Evolutionary conservation across 2,329 filamentous ascomycete species (phyloP), one percentile per base, ranked within the genome.

Genomic region (Aspergillus aculeatus): DNA sequence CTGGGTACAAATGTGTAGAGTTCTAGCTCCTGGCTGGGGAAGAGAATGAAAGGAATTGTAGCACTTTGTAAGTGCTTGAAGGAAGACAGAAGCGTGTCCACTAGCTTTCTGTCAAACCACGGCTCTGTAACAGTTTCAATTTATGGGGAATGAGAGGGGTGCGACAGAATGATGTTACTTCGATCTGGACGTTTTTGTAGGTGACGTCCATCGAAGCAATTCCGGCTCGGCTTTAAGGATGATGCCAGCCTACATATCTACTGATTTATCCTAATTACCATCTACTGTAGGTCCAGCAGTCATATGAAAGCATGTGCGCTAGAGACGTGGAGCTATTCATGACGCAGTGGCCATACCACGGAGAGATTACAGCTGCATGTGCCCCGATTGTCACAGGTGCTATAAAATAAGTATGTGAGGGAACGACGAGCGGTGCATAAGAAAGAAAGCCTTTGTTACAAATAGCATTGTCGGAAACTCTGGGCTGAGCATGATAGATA

Each of bases 121-220:
- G 67, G 64, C 62, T 69, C 63, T 66, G 69, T 73, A 72, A 66
- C 69, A 66, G 64, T 58, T 64, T 19, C 38, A 44, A 44, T 44
- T 35, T 35, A 35, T 16, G 32, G 38, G 16, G 14, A 16, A 9
- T 6, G 14, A 19, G 19, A 16, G 16, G 38, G 66, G 64, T 68
- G 67, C 62, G 62, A 64, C 62, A 64, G 56, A 47, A 61, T 59
- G 56, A 54, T 38, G 47, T 60, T 62, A 52, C 57, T 51, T 60
- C 57, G n/a, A 54, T 49, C 55, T 19, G 21, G 16, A 47, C 29
- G 35, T 50, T 50, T 44, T 44, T 44, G 16, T 44, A 44, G n/a
- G 38, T 19, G 38, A 44, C 47, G 47, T 48, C 50, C 48, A 56
- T 41, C 14, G 23, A 16, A 29, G 35, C 12, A 35, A 41, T 23